phyloP scores from a whole-genome alignment of 163 green algal species.

The Volvox carteri region DNA sequence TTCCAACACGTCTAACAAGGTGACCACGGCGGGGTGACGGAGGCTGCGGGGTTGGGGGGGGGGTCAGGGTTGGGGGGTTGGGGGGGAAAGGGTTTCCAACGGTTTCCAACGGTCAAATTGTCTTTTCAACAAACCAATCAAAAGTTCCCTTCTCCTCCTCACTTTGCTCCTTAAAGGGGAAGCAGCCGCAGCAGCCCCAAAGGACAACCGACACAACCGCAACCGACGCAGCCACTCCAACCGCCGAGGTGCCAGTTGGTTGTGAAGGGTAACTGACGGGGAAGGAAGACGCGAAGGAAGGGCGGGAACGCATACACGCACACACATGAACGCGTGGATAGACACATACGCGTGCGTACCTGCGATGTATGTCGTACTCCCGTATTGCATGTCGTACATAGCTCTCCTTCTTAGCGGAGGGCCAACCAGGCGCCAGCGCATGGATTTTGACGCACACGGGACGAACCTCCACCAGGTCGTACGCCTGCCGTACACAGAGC shows the following conservation, averaged over 20 bases:
- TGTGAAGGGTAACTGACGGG: too few relatives aligned
- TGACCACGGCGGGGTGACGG: conserved; percentile 86
- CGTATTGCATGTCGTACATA: conserved; percentile 95
- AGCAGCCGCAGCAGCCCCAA: too few relatives aligned
- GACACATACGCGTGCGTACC: background rate
- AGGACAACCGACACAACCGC: too few relatives aligned
- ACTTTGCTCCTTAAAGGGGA: too few relatives aligned
- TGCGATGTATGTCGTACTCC: conserved; percentile 95
- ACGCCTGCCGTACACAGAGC: conserved; percentile 70
- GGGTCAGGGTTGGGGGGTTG: background rate
- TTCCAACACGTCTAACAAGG: conserved; percentile 92
- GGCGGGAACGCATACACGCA: too few relatives aligned
- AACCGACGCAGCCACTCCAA: too few relatives aligned
- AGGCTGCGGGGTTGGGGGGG: conserved; percentile 39
- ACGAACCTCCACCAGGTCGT: conserved; percentile 75
- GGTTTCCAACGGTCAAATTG: too few relatives aligned
- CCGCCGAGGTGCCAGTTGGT: too few relatives aligned
- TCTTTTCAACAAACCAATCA: too few relatives aligned
- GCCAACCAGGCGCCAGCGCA: conserved; percentile 85
- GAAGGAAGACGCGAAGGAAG: too few relatives aligned
- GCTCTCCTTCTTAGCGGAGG: conserved; percentile 85
- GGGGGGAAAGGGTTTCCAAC: background rate
- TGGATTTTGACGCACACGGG: conserved; percentile 94
- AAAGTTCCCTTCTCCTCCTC: too few relatives aligned
- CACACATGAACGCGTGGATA: background rate